phyloP scores from a whole-genome alignment of 2,329 filamentous ascomycete species.

The Lasiodiplodia gonubiensis region DNA sequence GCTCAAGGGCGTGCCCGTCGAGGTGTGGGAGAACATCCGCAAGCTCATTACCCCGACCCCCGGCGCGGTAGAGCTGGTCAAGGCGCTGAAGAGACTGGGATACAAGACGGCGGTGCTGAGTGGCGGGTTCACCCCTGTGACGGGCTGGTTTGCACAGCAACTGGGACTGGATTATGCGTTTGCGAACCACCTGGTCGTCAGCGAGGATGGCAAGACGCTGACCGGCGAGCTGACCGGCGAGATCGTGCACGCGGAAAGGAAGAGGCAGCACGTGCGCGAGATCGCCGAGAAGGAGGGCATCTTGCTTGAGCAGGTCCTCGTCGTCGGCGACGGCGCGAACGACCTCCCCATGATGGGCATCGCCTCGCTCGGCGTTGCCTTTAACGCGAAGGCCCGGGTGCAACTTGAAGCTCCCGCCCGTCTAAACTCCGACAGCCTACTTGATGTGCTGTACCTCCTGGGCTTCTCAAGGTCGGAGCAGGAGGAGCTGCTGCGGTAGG shows the following conservation, averaged over 20 bases:
- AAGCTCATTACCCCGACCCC: constrained; percentile 78
- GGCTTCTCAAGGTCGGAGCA: constrained; percentile 73
- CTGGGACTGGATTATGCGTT: constrained; percentile 86
- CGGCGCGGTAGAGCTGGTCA: constrained; percentile 77
- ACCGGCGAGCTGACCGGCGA: constrained; percentile 74
- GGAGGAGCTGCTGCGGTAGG: constrained; percentile 47
- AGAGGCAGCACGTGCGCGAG: constrained; percentile 71
- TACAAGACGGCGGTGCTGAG: constrained; percentile 89
- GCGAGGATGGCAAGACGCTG: constrained; percentile 58
- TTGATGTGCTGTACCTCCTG: constrained; percentile 76
- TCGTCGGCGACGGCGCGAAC: constrained; percentile 82
- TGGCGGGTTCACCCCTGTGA: constrained; percentile 89
- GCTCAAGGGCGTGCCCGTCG: constrained; percentile 77
- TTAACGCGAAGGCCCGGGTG: constrained; percentile 83
- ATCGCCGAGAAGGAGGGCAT: constrained; percentile 73
- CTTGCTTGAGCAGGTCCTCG: constrained; percentile 69
- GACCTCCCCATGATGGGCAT: constrained; percentile 79
- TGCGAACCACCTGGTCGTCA: constrained; percentile 81
- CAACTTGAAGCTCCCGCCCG: constrained; percentile 77
- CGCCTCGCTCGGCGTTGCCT: constrained; percentile 78
- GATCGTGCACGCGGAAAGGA: constrained; percentile 78
- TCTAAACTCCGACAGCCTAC: constrained; percentile 68
- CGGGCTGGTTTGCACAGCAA: constrained; percentile 80
- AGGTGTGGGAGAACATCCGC: constrained; percentile 79
- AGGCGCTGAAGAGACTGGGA: constrained; percentile 75